Evolutionary conservation across 2,329 filamentous ascomycete genomes (phyloP), one percentile per base, ranked within the genome.

Genomic region (Claviceps pazoutovae): DNA sequence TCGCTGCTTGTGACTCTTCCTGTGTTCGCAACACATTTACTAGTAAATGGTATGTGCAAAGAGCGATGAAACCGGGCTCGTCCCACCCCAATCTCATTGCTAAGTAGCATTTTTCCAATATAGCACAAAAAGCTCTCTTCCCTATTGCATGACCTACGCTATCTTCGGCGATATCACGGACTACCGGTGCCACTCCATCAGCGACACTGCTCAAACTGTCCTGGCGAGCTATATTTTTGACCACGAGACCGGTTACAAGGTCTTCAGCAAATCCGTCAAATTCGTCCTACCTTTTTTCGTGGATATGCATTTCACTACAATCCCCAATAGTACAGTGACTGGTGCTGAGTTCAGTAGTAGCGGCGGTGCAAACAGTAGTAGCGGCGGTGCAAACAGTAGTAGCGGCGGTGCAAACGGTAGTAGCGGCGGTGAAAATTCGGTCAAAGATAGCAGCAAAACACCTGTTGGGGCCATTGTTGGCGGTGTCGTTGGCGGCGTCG

Each of bases 71-170:
- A 13, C 4, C 5, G 19, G 3, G 19, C n/a, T 41, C n/a, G 8
- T 19, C 5, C 21, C 41, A 9, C 41, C 9, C 11, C 16, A 30
- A n/a, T 5, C 5, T 9, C 23, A 8, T 34, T 14, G 9, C n/a
- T 43, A 42, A 49, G n/a, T 13, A 30, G n/a, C 11, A 4, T 42
- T 45, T 52, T 14, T 4, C 2, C 21, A 30, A 8, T 30, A 39
- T 58, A 74, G 71, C 54, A 71, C 71, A 23, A 61, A 61, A 11
- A 54, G 58, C 0, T 53, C 48, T 2, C 55, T 56, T 2, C 68
- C 67, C 0, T 75, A 63, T 56, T 76, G 74, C 61, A 72, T 71
- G 52, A 76, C 72, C 3, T 61, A 72, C 30, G 65, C 64, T 1
- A 74, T 73, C 56, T 59, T 64, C 3, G 64, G 62, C 17, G 65